phyloP scores from a whole-genome alignment of 768 basidiomycete species.

The Termitomyces eurrhizus region DNA sequence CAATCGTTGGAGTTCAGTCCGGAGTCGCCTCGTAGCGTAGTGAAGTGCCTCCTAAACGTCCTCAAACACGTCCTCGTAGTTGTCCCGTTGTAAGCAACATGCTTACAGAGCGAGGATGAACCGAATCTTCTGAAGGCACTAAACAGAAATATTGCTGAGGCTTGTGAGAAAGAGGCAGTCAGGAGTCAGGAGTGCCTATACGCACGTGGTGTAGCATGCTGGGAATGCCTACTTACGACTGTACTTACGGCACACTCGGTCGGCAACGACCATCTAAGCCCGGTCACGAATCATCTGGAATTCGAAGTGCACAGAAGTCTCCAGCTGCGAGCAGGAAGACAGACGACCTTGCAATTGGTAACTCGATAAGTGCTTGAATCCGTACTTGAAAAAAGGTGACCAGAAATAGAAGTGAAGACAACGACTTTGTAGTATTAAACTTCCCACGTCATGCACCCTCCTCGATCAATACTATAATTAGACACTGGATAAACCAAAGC shows the following conservation, averaged over 20 bases:
- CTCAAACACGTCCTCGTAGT: too few relatives aligned
- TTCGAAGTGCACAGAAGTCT: not conserved
- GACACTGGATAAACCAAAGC: not conserved
- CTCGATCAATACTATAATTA: not conserved
- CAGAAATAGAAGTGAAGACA: not conserved
- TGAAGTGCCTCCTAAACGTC: too few relatives aligned
- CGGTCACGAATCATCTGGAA: not conserved
- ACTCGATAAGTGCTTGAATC: not conserved
- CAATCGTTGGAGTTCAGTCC: too few relatives aligned
- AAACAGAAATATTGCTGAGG: too few relatives aligned
- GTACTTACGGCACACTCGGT: not conserved
- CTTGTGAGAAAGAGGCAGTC: too few relatives aligned
- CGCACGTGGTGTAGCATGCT: too few relatives aligned
- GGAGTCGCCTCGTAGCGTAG: too few relatives aligned
- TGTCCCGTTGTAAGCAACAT: too few relatives aligned
- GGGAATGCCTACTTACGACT: too few relatives aligned
- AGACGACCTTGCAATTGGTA: not conserved
- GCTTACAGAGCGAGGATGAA: too few relatives aligned
- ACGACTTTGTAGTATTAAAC: not conserved
- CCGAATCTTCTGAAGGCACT: too few relatives aligned
- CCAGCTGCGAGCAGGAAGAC: not conserved
- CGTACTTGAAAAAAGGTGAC: not conserved
- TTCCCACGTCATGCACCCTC: not conserved
- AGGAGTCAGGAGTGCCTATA: too few relatives aligned
- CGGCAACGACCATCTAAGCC: not conserved